A percentile compares a stretch with the other conserved stretches of the same genome.
phyloP scores from a whole-genome alignment of 768 basidiomycete species.

The Clitopilus hobsonii region DNA sequence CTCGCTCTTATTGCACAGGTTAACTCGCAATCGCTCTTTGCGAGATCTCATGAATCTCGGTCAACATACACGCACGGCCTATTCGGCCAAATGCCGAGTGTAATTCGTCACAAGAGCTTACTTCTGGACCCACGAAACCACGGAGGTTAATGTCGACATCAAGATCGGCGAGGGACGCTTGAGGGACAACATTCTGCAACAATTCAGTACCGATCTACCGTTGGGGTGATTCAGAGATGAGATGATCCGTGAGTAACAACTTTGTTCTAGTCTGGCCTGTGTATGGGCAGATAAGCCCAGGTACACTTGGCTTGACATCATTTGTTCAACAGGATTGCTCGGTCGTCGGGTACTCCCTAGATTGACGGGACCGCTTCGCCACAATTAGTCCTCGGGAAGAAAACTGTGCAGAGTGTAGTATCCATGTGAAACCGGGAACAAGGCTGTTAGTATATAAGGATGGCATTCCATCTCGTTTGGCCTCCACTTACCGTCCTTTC shows the following conservation, averaged over 20 bases:
- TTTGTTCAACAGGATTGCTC: background rate
- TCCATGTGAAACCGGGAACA: slow-evolving; percentile 1
- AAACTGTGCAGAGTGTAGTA: slow-evolving; percentile 6
- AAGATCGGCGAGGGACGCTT: background rate
- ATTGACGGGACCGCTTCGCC: background rate
- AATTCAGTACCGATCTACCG: background rate
- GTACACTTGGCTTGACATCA: background rate
- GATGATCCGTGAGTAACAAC: background rate
- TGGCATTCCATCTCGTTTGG: no score
- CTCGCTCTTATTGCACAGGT: background rate
- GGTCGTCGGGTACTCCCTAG: background rate
- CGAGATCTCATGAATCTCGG: background rate
- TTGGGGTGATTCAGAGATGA: background rate
- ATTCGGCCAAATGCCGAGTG: background rate
- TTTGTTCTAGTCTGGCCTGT: background rate
- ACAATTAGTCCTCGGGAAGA: slow-evolving; percentile 6
- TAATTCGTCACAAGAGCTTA: background rate
- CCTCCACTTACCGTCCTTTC: no score
- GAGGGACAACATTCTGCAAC: background rate
- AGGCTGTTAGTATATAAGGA: background rate
- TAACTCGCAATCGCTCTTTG: background rate
- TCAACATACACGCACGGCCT: background rate
- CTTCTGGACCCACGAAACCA: background rate
- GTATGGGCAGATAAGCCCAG: background rate
- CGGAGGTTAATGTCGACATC: background rate